Base-by-base conservation (phyloP, 768 basidiomycete genomes). In the Hygrocybe coccinea region DNA sequence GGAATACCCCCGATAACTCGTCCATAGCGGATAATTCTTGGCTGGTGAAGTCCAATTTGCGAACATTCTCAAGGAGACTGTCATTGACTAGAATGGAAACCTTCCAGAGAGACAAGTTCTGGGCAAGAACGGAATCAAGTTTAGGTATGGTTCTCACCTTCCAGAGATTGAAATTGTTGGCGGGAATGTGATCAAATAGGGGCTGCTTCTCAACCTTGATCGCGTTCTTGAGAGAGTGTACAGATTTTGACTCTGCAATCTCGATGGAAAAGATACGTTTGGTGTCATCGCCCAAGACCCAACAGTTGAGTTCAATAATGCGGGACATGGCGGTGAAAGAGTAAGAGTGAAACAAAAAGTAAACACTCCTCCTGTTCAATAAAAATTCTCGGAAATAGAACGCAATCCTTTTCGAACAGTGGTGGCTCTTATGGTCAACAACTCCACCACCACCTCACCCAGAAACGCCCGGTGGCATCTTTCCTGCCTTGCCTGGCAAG, bases 401-500 rank as follows among this genome's bases (percentile, higher is more conserved):
- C n/a, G n/a, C n/a, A n/a, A n/a, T n/a, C n/a, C n/a, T n/a, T n/a
- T n/a, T n/a, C n/a, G n/a, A n/a, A n/a, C n/a, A n/a, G n/a, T n/a
- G n/a, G n/a, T n/a, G n/a, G n/a, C n/a, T n/a, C n/a, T n/a, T n/a
- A n/a, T n/a, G n/a, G n/a, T n/a, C n/a, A n/a, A n/a, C n/a, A n/a
- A n/a, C n/a, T n/a, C n/a, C n/a, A n/a, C n/a, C n/a, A n/a, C n/a
- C n/a, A n/a, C n/a, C n/a, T n/a, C n/a, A n/a, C n/a, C n/a, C n/a
- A n/a, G n/a, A n/a, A n/a, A n/a, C n/a, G n/a, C n/a, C n/a, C 29
- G 29, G 29, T 29, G 29, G 29, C 29, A 8, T 8, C 29, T 8
- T 29, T 29, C 29, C 43, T 44, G 11, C 43, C 24, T 24, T 67
- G 71, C 71, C 73, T 15, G 43, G 43, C 43, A 44, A 75, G 19